Conservation (phyloP, 345 rosid species). For the Eucalyptus regnans region DNA sequence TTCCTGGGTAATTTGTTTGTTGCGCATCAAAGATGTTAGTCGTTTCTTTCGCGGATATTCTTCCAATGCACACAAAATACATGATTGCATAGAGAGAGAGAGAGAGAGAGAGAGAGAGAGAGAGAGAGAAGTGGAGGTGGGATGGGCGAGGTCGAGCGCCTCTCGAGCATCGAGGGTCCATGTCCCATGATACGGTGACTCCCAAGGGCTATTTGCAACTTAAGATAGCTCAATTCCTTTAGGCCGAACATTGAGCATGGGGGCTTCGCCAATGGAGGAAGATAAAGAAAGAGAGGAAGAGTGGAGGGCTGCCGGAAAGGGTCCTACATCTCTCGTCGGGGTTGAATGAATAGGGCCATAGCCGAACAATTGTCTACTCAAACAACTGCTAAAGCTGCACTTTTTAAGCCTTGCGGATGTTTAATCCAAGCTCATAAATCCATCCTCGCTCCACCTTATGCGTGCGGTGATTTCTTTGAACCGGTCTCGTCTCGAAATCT, state of each 20-base stretch:
- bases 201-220: background rate
- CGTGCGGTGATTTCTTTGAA: background rate
- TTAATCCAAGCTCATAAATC: background rate
- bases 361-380: background rate
- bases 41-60: rapidly evolving
- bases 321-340: background rate
- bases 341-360: background rate
- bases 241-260: background rate
- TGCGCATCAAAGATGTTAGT: too few species aligned
- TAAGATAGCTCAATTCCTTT: background rate
- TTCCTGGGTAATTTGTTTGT: too few species aligned
- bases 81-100: background rate
- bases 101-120: background rate
- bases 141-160: rapidly evolving
- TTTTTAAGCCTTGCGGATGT: background rate
- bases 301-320: background rate
- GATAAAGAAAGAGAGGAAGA: background rate
- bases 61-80: background rate
- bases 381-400: background rate
- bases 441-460: background rate
- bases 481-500: background rate
- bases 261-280: background rate
- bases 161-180: background rate
- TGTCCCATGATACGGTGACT: background rate
- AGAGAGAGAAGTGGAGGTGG: background rate